A percentile compares a stretch with the other conserved stretches of the same genome.
Evolutionary conservation across 257 asterid genomes (phyloP).

Genomic region (Henckelia pumila): DNA sequence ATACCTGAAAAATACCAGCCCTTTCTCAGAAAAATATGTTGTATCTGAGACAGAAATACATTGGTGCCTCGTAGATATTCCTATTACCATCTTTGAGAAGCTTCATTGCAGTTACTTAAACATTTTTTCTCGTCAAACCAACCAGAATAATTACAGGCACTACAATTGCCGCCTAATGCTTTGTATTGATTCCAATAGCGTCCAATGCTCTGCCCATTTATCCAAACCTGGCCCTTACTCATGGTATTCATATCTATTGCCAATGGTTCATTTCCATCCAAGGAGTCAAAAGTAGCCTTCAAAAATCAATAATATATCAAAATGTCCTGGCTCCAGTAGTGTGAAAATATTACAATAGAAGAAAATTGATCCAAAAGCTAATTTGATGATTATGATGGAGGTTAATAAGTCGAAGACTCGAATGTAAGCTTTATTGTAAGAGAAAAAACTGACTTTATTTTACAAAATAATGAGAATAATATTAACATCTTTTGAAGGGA

Average conservation of each 20-base stretch:
- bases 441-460: too few relatives aligned
- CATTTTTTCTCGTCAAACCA: constrained; percentile 50
- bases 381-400: too few relatives aligned
- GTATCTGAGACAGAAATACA: background rate
- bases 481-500: too few relatives aligned
- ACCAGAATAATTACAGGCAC: constrained; percentile 54
- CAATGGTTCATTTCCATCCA: constrained; percentile 65
- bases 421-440: too few relatives aligned
- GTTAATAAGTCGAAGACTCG: too few relatives aligned
- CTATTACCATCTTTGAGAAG: constrained; percentile 62
- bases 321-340: background rate
- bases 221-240: constrained; percentile 85
- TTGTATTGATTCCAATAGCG: constrained; percentile 61
- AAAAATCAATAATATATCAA: background rate
- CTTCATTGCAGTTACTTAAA: constrained; percentile 60
- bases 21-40: too few relatives aligned
- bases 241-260: constrained; percentile 69
- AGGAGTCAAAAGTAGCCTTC: constrained; percentile 67
- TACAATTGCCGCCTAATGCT: constrained; percentile 39
- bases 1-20: constrained; percentile 43
- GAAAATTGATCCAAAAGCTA: too few relatives aligned
- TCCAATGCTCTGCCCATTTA: constrained; percentile 78
- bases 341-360: background rate
- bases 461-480: too few relatives aligned
- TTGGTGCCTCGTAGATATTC: background rate